phyloP scores from a whole-genome alignment of 2,329 filamentous ascomycete species.

The Madurella mycetomatis region DNA sequence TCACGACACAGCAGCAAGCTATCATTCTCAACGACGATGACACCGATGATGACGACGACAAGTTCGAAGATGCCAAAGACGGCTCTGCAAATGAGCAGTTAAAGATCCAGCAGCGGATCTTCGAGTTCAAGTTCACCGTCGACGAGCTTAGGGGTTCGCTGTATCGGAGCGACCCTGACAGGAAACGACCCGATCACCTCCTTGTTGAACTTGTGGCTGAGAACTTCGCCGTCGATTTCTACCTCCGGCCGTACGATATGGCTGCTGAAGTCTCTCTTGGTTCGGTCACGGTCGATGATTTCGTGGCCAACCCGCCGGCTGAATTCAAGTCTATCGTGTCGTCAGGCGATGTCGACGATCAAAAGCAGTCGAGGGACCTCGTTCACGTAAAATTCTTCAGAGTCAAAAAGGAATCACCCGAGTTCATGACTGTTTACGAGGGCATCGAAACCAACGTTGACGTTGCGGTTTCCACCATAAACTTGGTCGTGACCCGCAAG shows the following conservation, averaged over 20 bases:
- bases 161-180: conserved; percentile 78
- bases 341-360: conserved; percentile 68
- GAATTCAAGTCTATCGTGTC: conserved; percentile 99
- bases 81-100: conserved; percentile 53
- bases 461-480: conserved; percentile 89
- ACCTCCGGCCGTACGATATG: conserved; percentile 87
- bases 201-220: conserved; percentile 90
- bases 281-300: conserved; percentile 85
- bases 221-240: conserved; percentile 81
- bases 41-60: conserved; percentile 54
- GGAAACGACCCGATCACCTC: conserved; percentile 69
- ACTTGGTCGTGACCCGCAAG: conserved; percentile 87
- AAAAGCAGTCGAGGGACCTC: conserved; percentile 71
- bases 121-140: conserved; percentile 95
- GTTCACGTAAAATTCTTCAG: conserved; percentile 85
- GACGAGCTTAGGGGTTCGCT: conserved; percentile 91
- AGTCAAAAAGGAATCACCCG: conserved; percentile 85
- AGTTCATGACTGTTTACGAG: conserved; percentile 88
- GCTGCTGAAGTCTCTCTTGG: conserved; percentile 84
- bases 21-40: conserved; percentile 77
- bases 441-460: conserved; percentile 92
- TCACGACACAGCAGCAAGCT: conserved; percentile 61
- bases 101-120: conserved; percentile 81
- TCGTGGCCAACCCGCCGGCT: conserved; percentile 80
- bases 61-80: conserved; percentile 63